phyloP scores from a whole-genome alignment of 2,329 filamentous ascomycete genomes.

The Biscogniauxia sp. region DNA sequence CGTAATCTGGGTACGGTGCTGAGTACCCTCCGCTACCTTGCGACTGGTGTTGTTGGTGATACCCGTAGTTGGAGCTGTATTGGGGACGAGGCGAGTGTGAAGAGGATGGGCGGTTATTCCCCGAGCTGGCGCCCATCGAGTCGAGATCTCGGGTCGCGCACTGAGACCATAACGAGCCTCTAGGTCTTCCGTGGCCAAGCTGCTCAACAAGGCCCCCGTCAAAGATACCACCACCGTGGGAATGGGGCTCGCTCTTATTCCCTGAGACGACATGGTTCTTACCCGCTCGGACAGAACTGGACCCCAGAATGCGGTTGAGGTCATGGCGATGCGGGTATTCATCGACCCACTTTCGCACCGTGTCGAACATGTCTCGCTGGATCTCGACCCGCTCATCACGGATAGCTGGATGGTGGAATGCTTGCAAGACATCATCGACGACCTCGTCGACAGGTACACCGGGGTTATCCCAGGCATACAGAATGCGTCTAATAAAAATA shows the following conservation, averaged over 20 bases:
- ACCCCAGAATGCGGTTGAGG: conserved; percentile 73
- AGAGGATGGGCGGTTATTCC: conserved; percentile 34
- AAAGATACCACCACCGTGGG: conserved; percentile 39
- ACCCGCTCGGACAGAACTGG: conserved; percentile 77
- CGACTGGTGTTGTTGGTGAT: conserved; percentile 34
- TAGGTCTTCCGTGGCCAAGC: conserved; percentile 55
- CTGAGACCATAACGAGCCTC: conserved; percentile 60
- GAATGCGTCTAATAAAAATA: conserved; percentile 56
- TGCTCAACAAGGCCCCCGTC: conserved; percentile 38
- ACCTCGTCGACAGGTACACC: conserved; percentile 81
- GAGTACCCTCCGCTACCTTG: conserved; percentile 7
- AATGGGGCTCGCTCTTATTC: conserved; percentile 38
- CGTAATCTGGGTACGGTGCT: conserved; percentile 16
- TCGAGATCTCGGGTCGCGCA: conserved; percentile 57
- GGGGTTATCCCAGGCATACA: conserved; percentile 92
- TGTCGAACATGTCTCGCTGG: conserved; percentile 84
- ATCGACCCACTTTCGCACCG: conserved; percentile 78
- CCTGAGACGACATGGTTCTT: conserved; percentile 67
- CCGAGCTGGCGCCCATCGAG: conserved; percentile 51
- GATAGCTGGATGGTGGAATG: conserved; percentile 88
- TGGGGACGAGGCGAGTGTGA: conserved; percentile 28
- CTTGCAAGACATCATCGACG: conserved; percentile 72
- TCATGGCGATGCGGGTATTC: conserved; percentile 64
- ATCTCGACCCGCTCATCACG: conserved; percentile 74
- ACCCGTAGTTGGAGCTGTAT: conserved; percentile 38